Evolutionary conservation across 495 filamentous ascomycete species (phyloP).

Genomic region (Aspergillus wentii): DNA sequence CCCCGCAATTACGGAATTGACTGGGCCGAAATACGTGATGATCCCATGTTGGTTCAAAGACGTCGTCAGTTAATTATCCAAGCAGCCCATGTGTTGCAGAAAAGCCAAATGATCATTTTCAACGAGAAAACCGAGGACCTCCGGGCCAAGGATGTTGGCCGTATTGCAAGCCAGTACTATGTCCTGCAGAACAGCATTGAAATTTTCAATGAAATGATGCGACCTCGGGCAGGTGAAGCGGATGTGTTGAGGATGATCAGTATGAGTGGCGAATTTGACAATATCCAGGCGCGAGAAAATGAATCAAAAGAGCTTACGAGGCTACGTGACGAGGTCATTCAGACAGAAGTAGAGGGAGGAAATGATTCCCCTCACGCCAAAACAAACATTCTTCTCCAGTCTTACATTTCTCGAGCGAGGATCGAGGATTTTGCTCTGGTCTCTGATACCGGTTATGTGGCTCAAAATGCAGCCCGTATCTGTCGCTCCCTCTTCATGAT

Average conservation of each 20-base stretch:
- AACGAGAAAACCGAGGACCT: slow-evolving; percentile 90
- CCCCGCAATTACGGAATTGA: slow-evolving; percentile 94
- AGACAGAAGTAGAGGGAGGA: slow-evolving; percentile 68
- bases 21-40: slow-evolving; percentile 82
- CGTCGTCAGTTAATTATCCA: slow-evolving; percentile 79
- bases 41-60: slow-evolving; percentile 77
- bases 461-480: slow-evolving; percentile 92
- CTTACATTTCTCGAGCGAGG: slow-evolving; percentile 85
- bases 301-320: slow-evolving; percentile 74
- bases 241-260: slow-evolving; percentile 93
- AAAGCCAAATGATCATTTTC: slow-evolving; percentile 98
- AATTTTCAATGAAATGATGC: slow-evolving; percentile 93
- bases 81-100: slow-evolving; percentile 77
- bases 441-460: slow-evolving; percentile 89
- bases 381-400: slow-evolving; percentile 91
- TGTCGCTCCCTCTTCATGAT: slow-evolving; percentile 97
- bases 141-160: slow-evolving; percentile 85
- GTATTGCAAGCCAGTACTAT: slow-evolving; percentile 97
- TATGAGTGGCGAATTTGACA: slow-evolving; percentile 94
- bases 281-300: slow-evolving; percentile 85
- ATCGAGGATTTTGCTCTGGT: slow-evolving; percentile 89
- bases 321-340: slow-evolving; percentile 59
- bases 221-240: slow-evolving; percentile 71
- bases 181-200: slow-evolving; percentile 88
- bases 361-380: slow-evolving; percentile 80